Conservation (phyloP, 2,329 filamentous ascomycete species). For the Waltergamsia citrina region DNA sequence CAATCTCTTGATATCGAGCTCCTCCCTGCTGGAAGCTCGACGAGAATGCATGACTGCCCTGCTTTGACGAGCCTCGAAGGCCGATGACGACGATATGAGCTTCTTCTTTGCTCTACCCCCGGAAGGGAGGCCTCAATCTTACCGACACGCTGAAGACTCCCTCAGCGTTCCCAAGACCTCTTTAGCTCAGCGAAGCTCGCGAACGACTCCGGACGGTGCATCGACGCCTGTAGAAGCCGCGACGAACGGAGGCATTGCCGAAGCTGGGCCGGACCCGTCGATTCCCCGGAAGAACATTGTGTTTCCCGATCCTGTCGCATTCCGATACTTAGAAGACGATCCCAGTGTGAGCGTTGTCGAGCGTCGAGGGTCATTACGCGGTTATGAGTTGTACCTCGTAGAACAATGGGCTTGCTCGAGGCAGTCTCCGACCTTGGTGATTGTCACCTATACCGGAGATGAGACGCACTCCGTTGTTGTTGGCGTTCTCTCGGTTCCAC, state of each 20-base stretch:
- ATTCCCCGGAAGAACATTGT: constrained; percentile 35
- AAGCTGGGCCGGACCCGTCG: constrained; percentile 10
- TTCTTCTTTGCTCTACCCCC: constrained; percentile 24
- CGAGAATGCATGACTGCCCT: constrained; percentile 7
- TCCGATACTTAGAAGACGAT: constrained; percentile 77
- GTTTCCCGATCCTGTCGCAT: constrained; percentile 50
- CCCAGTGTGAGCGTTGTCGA: constrained; percentile 65
- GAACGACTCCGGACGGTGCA: constrained; percentile 12
- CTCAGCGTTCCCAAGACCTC: constrained; percentile 9
- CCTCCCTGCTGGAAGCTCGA: not conserved
- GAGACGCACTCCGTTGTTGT: constrained; percentile 68
- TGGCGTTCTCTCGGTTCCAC: constrained; percentile 72
- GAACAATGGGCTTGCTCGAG: constrained; percentile 98
- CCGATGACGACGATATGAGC: constrained; percentile 25
- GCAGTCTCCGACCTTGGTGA: constrained; percentile 79
- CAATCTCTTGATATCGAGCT: not conserved
- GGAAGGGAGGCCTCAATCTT: constrained; percentile 12
- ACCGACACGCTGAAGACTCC: constrained; percentile 15
- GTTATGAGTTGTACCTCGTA: constrained; percentile 89
- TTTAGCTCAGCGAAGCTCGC: constrained; percentile 10
- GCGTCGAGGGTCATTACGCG: constrained; percentile 58
- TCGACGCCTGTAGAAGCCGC: constrained; percentile 8
- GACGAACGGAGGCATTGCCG: not conserved
- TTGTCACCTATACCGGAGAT: constrained; percentile 89
- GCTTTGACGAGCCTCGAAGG: constrained; percentile 9